phyloP scores from a whole-genome alignment of 495 filamentous ascomycete genomes.

The Elasticomyces elasticus region DNA sequence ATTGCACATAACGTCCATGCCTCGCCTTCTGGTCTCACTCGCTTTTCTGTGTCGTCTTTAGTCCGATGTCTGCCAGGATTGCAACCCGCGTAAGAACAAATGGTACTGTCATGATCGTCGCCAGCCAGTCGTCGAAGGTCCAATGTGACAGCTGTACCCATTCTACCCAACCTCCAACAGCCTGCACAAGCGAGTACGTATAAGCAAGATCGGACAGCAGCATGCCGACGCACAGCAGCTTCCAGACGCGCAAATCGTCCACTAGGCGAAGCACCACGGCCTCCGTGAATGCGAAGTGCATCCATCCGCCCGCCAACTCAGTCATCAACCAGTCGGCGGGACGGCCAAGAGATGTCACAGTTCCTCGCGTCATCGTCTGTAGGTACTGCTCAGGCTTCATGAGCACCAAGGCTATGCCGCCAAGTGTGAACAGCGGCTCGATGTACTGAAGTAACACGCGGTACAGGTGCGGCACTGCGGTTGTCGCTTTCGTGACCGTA shows the following conservation, averaged over 20 bases:
- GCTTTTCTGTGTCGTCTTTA: too few relatives aligned
- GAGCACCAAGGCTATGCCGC: slow-evolving; percentile 1
- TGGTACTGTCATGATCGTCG: slow-evolving; percentile 10
- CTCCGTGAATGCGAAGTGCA: slow-evolving; percentile 15
- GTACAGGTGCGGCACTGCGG: neutral
- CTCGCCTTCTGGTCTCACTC: too few relatives aligned
- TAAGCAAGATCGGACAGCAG: slow-evolving; percentile 11
- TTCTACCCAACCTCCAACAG: slow-evolving; percentile 3
- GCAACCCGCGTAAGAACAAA: slow-evolving; percentile 4
- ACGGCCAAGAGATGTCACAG: neutral
- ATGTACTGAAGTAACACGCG: slow-evolving; percentile 1
- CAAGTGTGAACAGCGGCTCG: slow-evolving; percentile 11
- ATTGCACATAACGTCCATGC: too few relatives aligned
- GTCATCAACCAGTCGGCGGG: slow-evolving; percentile 4
- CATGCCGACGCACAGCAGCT: slow-evolving; percentile 11
- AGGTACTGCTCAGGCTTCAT: slow-evolving; percentile 4
- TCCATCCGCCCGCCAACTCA: slow-evolving; percentile 11
- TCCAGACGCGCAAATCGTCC: slow-evolving; percentile 9
- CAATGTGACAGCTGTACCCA: neutral
- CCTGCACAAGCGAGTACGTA: slow-evolving; percentile 9
- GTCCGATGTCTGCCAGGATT: too few relatives aligned
- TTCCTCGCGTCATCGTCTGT: slow-evolving; percentile 1
- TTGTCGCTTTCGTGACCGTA: neutral
- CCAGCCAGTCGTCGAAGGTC: slow-evolving; percentile 10
- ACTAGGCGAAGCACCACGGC: slow-evolving; percentile 12